Percentiles rank a stretch among this genome's conserved stretches.
These are phyloP conservation scores for Schrenkiella parvula DNA, from an alignment of 345 rosid genomes.

Conservation along the genomic window DNA sequence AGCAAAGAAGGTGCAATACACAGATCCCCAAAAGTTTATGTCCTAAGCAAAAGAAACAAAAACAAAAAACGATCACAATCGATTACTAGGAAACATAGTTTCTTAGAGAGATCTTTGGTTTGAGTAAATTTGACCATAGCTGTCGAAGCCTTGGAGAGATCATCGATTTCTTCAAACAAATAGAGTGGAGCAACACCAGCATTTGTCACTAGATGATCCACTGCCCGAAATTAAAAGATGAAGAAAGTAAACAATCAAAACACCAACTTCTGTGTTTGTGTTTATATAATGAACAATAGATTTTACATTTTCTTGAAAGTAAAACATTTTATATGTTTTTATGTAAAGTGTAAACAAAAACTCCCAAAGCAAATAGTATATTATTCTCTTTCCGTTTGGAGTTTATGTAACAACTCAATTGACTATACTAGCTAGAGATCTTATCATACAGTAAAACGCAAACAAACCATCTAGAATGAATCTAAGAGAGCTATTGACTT, in stretches of 20 bases:
- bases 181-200: conserved; percentile 51
- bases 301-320: not conserved
- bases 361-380: no score
- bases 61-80: not conserved
- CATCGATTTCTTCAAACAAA: conserved; percentile 47
- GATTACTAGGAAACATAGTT: not conserved
- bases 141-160: conserved; percentile 38
- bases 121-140: conserved; percentile 40
- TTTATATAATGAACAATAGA: not conserved
- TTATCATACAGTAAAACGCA: not conserved
- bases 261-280: not conserved
- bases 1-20: conserved; percentile 38
- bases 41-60: conserved; percentile 28
- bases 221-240: conserved; percentile 27
- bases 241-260: not conserved
- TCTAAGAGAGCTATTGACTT: not conserved
- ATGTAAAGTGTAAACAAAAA: no score
- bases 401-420: no score
- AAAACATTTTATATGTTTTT: no score
- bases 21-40: conserved; percentile 55
- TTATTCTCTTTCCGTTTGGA: no score
- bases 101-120: not conserved
- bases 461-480: not conserved
- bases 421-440: not conserved
- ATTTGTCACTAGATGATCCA: conserved; percentile 66